Base-by-base conservation (phyloP, 257 asterid genomes). In the Salvia miltiorrhiza region DNA sequence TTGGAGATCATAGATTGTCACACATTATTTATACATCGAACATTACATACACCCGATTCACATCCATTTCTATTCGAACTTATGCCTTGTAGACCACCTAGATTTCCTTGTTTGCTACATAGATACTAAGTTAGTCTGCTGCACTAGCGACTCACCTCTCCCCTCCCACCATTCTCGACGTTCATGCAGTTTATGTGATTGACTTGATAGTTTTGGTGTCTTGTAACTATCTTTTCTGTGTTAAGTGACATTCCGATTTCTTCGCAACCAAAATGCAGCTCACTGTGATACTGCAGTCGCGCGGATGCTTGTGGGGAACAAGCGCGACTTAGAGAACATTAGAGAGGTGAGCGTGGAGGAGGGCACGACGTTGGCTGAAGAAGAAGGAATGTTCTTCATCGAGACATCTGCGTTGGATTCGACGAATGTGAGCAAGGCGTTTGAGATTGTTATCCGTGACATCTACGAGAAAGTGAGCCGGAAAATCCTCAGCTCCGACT, bases 321-420 rank as follows among this genome's bases (percentile, higher is more conserved):
- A 90, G 83, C 75, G 87, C 48, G 93, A 90, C 75, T 57, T 90
- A 77, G 96, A 82, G 74, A 77, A 81, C 54, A 82, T 86, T 30
- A 79, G 93, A 81, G 88, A 84, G 60, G 91, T 90, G 64, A 87
- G 88, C 20, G 53, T 83, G 61, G 96, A 87, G 56, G 88, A 87
- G 28, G 91, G 90, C 8, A 82, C 84, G 78, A 72, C 23, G 73
- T 80, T 87, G 39, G 97, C 93, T 7, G 89, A 87, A 76, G 91
- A 87, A 72, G 88, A 84, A 72, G 95, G 90, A 19, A 70, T 90
- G 53, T 87, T 87, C 83, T 87, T 83, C 76, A 86, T 87, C 8
- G 97, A 90, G 78, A 90, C 97, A 24, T 87, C 93, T 57, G 95
- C 95, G 2, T 77, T 90, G 12, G 84, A 84, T 59, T 86, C 93